A percentile compares a stretch with the other conserved stretches of the same genome.
Conservation (phyloP, 805 yeast genomes). For the Schizosaccharomyces octosporus region DNA sequence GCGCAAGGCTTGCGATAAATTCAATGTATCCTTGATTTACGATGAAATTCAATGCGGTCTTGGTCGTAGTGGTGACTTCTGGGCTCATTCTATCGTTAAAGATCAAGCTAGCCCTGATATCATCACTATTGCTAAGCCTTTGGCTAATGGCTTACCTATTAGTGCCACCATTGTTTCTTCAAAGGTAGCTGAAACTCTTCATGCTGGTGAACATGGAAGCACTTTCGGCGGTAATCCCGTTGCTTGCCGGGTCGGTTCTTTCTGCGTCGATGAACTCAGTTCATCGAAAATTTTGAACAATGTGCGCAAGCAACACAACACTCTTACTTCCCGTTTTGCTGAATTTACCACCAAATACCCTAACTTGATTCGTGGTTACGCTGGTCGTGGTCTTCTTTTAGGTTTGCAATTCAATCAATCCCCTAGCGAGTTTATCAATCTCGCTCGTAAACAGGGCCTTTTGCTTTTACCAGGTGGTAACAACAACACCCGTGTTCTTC, state of each 20-base stretch:
- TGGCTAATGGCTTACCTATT: constrained; percentile 90
- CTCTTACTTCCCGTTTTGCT: constrained; percentile 21
- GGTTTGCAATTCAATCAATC: constrained; percentile 56
- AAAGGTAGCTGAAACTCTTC: constrained; percentile 41
- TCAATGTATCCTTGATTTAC: constrained; percentile 55
- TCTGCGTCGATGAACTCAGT: constrained; percentile 48
- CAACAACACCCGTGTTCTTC: constrained; percentile 73
- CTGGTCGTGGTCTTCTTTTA: constrained; percentile 72
- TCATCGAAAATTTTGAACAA: constrained; percentile 30
- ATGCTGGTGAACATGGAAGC: constrained; percentile 93
- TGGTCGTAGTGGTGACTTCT: constrained; percentile 72
- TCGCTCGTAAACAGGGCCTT: constrained; percentile 58
- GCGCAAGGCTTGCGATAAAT: constrained; percentile 38
- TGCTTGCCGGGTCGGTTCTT: constrained; percentile 56
- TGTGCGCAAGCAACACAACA: constrained; percentile 36
- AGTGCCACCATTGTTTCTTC: constrained; percentile 82
- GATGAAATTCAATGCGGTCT: constrained; percentile 96
- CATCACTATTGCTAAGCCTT: constrained; percentile 79
- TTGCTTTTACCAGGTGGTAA: constrained; percentile 78
- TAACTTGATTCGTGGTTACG: constrained; percentile 35
- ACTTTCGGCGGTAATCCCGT: constrained; percentile 95
- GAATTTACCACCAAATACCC: constrained; percentile 30
- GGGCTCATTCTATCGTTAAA: constrained; percentile 73
- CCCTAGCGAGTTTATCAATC: constrained; percentile 35
- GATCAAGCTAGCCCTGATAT: constrained; percentile 80